Evolutionary conservation across 2,329 filamentous ascomycete species (phyloP).

Genomic region (Xylaria sp.): DNA sequence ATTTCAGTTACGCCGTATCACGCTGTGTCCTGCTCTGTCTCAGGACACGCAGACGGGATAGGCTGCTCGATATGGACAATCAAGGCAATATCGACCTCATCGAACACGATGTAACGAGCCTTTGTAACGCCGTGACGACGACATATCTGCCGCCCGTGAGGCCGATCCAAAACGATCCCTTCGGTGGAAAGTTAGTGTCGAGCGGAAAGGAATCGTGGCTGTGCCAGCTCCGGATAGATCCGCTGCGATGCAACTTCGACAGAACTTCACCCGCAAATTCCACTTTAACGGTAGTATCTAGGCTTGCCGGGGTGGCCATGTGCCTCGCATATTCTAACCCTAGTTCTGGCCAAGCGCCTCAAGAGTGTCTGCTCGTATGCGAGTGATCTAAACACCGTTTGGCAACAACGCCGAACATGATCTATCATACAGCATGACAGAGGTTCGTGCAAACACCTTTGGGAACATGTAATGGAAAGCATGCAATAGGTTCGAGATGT

Average conservation of each 20-base stretch:
- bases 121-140: slow-evolving; percentile 17
- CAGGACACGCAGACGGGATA: not conserved
- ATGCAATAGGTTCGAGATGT: not conserved
- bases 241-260: slow-evolving; percentile 30
- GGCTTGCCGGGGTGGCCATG: slow-evolving; percentile 26
- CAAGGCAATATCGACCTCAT: slow-evolving; percentile 9
- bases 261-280: slow-evolving; percentile 21
- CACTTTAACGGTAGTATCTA: slow-evolving; percentile 26
- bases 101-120: slow-evolving; percentile 8
- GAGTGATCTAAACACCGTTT: not conserved
- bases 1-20: slow-evolving; percentile 10
- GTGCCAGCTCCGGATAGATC: slow-evolving; percentile 38
- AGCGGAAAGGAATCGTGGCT: slow-evolving; percentile 30
- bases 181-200: slow-evolving; percentile 4
- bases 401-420: not conserved
- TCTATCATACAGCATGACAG: not conserved
- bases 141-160: not conserved
- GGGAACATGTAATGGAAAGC: not conserved
- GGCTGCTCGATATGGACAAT: not conserved
- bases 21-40: not conserved
- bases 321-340: slow-evolving; percentile 14
- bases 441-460: not conserved
- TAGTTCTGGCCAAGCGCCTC: slow-evolving; percentile 8
- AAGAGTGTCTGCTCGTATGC: slow-evolving; percentile 7
- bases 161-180: slow-evolving; percentile 28